Evolutionary conservation across 768 basidiomycete genomes (phyloP).

Genomic region (Termitomyces sp.): DNA sequence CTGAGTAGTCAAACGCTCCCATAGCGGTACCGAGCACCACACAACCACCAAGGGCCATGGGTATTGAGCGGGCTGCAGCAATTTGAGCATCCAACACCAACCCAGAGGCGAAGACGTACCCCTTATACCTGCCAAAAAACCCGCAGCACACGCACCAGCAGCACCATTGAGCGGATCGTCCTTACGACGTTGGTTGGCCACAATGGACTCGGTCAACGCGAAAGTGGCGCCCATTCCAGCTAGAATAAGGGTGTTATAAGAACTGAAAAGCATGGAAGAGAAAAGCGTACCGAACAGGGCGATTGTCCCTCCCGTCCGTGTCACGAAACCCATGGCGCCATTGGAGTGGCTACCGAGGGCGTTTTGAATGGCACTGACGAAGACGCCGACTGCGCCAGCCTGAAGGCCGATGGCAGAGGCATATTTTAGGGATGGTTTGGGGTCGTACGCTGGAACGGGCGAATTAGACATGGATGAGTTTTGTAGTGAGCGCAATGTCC

Average conservation of each 20-base stretch:
- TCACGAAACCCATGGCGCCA: conserved; percentile 85
- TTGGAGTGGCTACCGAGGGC: conserved; percentile 72
- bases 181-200: conserved; percentile 77
- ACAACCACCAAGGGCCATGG: conserved; percentile 78
- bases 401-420: conserved; percentile 62
- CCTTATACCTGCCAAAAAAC: conserved; percentile 86
- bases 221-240: conserved; percentile 90
- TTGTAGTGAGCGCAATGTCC: conserved; percentile 24
- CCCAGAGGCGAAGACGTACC: conserved; percentile 40
- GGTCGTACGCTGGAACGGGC: conserved; percentile 35
- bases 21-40: conserved; percentile 74
- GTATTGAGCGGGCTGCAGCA: conserved; percentile 73
- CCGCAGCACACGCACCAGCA: conserved; percentile 89
- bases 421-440: conserved; percentile 54
- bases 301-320: conserved; percentile 85
- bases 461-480: conserved; percentile 34
- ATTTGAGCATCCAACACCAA: conserved; percentile 1
- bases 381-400: conserved; percentile 61
- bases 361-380: conserved; percentile 74
- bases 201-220: conserved; percentile 74
- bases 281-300: conserved; percentile 81
- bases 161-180: conserved; percentile 83
- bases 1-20: conserved; percentile 80
- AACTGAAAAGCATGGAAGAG: neutral
- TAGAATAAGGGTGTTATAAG: conserved; percentile 28